A percentile compares a stretch with the other conserved stretches of the same genome.
Conservation (phyloP, 2,329 filamentous ascomycete genomes). For the Pyrenophora teres region DNA sequence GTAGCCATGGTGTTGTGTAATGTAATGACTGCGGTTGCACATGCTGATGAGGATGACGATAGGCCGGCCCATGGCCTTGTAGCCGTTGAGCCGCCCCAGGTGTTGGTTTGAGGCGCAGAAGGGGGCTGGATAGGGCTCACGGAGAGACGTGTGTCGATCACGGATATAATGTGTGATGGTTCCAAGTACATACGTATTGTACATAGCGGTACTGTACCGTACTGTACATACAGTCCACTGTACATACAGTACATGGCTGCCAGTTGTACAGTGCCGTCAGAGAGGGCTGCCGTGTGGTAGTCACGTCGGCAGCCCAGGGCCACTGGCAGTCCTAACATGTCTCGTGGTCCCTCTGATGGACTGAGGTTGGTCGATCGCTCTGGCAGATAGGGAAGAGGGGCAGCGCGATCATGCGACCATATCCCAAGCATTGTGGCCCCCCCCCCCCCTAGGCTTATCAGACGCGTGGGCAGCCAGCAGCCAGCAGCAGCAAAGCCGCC, state of each 20-base stretch:
- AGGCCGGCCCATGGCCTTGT: neutral
- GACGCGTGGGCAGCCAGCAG: constrained; percentile 17
- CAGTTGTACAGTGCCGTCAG: too few relatives aligned
- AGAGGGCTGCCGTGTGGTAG: neutral
- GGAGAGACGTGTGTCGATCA: neutral
- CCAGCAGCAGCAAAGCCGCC: neutral
- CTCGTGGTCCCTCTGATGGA: constrained; percentile 25
- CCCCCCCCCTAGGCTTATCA: constrained; percentile 18
- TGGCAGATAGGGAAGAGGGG: constrained; percentile 29
- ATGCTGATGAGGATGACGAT: neutral
- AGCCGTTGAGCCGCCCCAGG: constrained; percentile 1
- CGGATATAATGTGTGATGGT: neutral
- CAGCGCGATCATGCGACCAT: constrained; percentile 35
- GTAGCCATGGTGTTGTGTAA: neutral
- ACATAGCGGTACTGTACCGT: too few relatives aligned
- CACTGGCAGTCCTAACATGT: constrained; percentile 12
- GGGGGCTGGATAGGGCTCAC: neutral
- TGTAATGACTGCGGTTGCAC: neutral
- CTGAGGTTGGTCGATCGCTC: constrained; percentile 23
- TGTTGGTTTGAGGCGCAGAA: constrained; percentile 3
- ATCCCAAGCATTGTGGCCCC: constrained; percentile 19
- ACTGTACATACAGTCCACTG: too few relatives aligned
- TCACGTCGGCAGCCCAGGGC: neutral
- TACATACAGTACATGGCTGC: too few relatives aligned
- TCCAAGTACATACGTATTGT: too few relatives aligned